Percentiles rank a stretch among this genome's conserved stretches.
Conservation (phyloP, 1,139 yeast species). For the Kodamaea ohmeri region DNA sequence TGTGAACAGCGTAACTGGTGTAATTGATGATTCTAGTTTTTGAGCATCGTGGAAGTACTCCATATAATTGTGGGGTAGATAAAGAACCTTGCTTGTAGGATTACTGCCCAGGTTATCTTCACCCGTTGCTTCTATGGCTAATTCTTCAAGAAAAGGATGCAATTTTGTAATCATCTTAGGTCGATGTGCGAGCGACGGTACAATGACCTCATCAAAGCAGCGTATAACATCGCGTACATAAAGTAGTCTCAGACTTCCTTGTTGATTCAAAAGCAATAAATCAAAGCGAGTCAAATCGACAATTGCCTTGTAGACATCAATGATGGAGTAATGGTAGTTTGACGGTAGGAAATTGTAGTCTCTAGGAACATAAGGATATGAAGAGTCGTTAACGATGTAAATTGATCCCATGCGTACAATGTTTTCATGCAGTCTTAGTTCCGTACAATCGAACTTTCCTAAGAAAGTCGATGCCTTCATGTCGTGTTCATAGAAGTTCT, state of each 20-base stretch:
- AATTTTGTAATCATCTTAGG: background rate
- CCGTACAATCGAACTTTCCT: conserved; percentile 2
- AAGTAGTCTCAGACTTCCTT: too few species aligned
- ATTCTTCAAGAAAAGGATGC: conserved; percentile 2
- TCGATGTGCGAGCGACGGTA: background rate
- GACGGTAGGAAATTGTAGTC: conserved; percentile 3
- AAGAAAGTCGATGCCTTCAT: conserved; percentile 5
- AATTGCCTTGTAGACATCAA: background rate
- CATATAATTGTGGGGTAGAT: background rate
- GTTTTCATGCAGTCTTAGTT: background rate
- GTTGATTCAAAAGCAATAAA: background rate
- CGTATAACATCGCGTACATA: background rate
- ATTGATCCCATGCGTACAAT: background rate
- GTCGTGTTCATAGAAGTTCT: conserved; percentile 9
- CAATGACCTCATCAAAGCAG: background rate
- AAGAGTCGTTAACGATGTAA: background rate
- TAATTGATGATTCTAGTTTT: background rate
- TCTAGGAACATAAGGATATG: conserved; percentile 1
- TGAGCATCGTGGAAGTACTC: background rate
- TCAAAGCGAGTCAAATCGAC: background rate
- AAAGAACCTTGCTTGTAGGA: background rate
- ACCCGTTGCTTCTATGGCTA: background rate
- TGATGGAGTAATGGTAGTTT: conserved; percentile 4
- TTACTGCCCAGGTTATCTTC: background rate
- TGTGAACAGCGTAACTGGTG: background rate